These are phyloP conservation scores for Brettanomyces custersianus DNA, from an alignment of 805 yeast species.

Conservation along the genomic window DNA sequence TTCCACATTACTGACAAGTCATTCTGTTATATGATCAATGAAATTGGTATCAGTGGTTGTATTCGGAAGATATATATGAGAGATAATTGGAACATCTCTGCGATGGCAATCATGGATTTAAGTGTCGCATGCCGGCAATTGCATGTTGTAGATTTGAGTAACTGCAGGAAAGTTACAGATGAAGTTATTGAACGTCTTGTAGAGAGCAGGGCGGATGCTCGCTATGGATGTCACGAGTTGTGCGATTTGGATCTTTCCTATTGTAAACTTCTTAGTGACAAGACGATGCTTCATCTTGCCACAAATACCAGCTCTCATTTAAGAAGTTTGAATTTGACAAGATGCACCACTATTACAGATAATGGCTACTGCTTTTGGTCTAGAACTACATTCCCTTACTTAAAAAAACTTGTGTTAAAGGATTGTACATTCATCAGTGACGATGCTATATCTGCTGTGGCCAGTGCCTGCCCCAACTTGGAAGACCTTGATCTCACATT, in stretches of 20 bases:
- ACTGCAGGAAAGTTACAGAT: conserved; percentile 67
- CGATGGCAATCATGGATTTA: conserved; percentile 76
- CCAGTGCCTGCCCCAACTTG: conserved; percentile 51
- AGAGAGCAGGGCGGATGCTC: too few species aligned
- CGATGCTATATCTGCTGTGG: conserved; percentile 50
- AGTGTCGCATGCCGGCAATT: conserved; percentile 52
- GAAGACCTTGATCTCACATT: conserved; percentile 55
- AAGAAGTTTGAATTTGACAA: conserved; percentile 50
- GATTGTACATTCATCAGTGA: conserved; percentile 74
- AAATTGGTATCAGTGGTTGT: conserved; percentile 57
- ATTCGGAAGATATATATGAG: conserved; percentile 49
- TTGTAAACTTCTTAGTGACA: conserved; percentile 68
- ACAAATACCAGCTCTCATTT: conserved; percentile 47
- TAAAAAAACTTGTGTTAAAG: conserved; percentile 44
- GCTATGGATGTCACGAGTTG: conserved; percentile 50
- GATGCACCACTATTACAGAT: conserved; percentile 76
- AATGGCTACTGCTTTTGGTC: conserved; percentile 64
- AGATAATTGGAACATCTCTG: conserved; percentile 69
- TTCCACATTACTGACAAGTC: conserved; percentile 74
- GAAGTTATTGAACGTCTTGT: conserved; percentile 61
- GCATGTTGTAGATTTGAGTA: conserved; percentile 55
- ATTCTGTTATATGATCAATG: conserved; percentile 60
- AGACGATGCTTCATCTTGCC: conserved; percentile 55
- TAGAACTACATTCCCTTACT: conserved; percentile 41
- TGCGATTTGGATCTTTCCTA: conserved; percentile 52